phyloP scores from a whole-genome alignment of 139 green algal species.

The Haematococcus lacustris region DNA sequence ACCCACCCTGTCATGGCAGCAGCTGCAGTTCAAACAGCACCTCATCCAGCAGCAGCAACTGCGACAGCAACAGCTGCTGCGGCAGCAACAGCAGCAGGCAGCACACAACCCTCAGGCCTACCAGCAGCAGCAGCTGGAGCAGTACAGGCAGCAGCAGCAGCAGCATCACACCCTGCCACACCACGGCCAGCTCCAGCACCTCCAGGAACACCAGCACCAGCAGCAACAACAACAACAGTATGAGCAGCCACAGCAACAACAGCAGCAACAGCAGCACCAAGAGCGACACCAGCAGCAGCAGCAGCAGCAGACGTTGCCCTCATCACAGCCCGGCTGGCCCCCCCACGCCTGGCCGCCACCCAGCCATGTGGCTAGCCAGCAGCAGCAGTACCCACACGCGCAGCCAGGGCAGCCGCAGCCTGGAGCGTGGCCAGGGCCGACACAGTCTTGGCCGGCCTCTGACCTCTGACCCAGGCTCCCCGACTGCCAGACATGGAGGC shows the following conservation, averaged over 20 bases:
- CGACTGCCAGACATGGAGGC: too few species aligned
- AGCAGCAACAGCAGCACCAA: too few species aligned
- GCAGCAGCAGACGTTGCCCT: too few species aligned
- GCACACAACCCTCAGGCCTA: neutral
- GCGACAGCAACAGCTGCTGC: too few species aligned
- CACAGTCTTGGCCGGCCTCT: too few species aligned
- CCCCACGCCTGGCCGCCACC: too few species aligned
- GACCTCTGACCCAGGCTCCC: too few species aligned
- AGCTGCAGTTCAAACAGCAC: too few species aligned
- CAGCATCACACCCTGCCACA: neutral
- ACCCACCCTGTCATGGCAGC: too few species aligned
- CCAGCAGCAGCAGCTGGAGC: neutral
- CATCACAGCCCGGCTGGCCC: neutral
- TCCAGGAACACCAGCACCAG: neutral
- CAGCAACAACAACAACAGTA: neutral
- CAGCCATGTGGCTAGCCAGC: neutral
- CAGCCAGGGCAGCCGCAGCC: too few species aligned
- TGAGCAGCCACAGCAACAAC: neutral
- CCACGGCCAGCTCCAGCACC: neutral
- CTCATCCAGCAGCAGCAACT: too few species aligned
- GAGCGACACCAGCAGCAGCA: neutral
- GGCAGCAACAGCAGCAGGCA: neutral
- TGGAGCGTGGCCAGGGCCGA: too few species aligned
- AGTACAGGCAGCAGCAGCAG: neutral
- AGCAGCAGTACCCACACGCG: neutral